A percentile compares a stretch with the other conserved stretches of the same genome.
Conservation (phyloP, 331 rosid genomes). For the Rosa hybrid region DNA sequence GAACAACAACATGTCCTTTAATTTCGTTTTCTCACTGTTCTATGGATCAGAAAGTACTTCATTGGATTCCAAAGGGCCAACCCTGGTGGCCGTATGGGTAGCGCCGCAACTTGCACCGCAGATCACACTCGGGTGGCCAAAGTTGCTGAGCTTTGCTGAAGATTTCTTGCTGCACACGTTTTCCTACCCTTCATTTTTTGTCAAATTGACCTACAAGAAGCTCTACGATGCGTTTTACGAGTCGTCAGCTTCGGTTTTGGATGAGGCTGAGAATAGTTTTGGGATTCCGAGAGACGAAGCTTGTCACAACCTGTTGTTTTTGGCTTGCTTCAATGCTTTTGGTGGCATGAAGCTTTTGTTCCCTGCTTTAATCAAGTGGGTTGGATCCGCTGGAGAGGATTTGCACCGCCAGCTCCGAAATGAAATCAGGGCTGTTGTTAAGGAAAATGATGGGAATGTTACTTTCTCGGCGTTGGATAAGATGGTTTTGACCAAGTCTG, state of each 20-base stretch:
- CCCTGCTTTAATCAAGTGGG: constrained; percentile 62
- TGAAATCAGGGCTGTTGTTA: constrained; percentile 43
- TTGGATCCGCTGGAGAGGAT: constrained; percentile 45
- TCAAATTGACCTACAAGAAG: constrained; percentile 9
- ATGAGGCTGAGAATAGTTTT: constrained; percentile 35
- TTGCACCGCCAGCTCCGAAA: constrained; percentile 51
- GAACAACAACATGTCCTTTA: constrained; percentile 40
- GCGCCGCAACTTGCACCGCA: constrained; percentile 51
- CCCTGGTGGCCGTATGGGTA: constrained; percentile 42
- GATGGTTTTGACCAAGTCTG: too few species aligned
- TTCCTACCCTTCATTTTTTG: constrained; percentile 12
- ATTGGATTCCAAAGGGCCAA: constrained; percentile 42
- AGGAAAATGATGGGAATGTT: too few species aligned
- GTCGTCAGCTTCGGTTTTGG: constrained; percentile 23
- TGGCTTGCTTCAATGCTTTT: constrained; percentile 58
- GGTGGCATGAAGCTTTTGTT: constrained; percentile 61
- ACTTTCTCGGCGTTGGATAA: too few species aligned
- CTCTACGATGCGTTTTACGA: constrained; percentile 28
- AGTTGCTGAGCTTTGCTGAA: constrained; percentile 37
- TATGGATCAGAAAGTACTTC: constrained; percentile 13
- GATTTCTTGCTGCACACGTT: constrained; percentile 40
- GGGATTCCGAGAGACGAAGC: constrained; percentile 57
- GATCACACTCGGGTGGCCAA: constrained; percentile 39
- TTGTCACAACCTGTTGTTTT: constrained; percentile 61
- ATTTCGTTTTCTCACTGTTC: constrained; percentile 51